Conservation (phyloP, 805 yeast genomes). For the Saccharomyces eubayanus region DNA sequence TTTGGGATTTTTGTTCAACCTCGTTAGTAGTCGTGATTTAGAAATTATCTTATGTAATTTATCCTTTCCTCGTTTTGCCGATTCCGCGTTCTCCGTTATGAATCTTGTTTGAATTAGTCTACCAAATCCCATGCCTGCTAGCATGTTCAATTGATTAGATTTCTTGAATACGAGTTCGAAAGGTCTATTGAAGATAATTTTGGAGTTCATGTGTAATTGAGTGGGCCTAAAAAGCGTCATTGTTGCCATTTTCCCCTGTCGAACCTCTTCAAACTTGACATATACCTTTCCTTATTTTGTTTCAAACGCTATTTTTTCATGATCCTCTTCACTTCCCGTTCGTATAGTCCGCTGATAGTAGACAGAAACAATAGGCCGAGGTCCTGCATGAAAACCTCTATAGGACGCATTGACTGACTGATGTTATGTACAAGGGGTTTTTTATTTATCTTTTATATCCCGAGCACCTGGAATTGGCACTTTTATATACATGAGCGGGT, state of each 20-base stretch:
- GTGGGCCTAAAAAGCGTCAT: neutral
- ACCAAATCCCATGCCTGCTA: neutral
- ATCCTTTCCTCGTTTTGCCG: conserved; percentile 6
- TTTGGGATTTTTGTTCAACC: conserved; percentile 21
- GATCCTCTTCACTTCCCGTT: neutral
- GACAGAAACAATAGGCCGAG: neutral
- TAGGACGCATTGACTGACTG: neutral
- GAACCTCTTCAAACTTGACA: neutral
- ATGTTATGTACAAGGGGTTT: neutral
- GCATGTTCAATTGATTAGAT: neutral
- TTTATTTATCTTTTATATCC: neutral
- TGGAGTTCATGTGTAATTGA: neutral
- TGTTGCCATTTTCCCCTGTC: neutral
- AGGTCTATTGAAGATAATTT: neutral
- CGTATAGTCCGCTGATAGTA: neutral
- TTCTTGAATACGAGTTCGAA: neutral
- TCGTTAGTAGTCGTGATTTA: conserved; percentile 22
- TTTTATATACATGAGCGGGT: neutral
- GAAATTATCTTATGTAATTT: conserved; percentile 17
- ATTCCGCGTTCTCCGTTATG: neutral
- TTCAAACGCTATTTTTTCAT: neutral
- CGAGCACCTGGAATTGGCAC: neutral
- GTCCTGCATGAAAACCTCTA: neutral
- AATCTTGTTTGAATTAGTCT: neutral
- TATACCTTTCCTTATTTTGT: neutral